Evolutionary conservation across 1,139 yeast genomes (phyloP).

Genomic region (Sugiyamaella castrensis): DNA sequence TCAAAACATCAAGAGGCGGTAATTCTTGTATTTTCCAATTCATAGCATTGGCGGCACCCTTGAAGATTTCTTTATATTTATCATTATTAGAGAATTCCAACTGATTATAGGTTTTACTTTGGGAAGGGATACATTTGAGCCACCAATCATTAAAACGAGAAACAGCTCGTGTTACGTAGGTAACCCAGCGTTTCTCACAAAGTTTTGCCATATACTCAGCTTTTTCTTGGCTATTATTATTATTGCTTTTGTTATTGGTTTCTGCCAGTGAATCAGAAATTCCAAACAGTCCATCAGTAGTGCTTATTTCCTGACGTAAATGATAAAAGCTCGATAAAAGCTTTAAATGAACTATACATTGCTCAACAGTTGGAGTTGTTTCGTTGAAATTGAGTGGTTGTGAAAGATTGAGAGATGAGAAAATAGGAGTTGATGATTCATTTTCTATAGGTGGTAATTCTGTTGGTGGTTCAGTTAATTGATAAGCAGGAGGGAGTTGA

Average conservation of each 20-base stretch:
- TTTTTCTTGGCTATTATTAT: not conserved
- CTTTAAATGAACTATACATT: slow-evolving; percentile 37
- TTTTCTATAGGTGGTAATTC: too few species aligned
- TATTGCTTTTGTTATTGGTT: not conserved
- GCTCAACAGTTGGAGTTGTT: slow-evolving; percentile 2
- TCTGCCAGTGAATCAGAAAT: slow-evolving; percentile 10
- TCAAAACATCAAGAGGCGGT: slow-evolving; percentile 42
- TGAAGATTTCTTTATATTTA: not conserved
- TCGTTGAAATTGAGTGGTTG: too few species aligned
- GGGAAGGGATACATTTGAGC: slow-evolving; percentile 10
- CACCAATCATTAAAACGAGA: slow-evolving; percentile 38
- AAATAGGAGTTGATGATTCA: too few species aligned
- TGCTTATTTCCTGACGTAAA: slow-evolving; percentile 29
- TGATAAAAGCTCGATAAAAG: slow-evolving; percentile 36
- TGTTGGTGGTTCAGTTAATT: too few species aligned
- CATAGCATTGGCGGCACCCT: not conserved
- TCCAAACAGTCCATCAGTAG: slow-evolving; percentile 22
- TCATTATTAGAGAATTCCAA: not conserved
- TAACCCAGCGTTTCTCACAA: slow-evolving; percentile 36
- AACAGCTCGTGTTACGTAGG: slow-evolving; percentile 37
- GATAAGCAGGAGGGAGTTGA: too few species aligned
- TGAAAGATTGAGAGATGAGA: too few species aligned
- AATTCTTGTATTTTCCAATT: slow-evolving; percentile 18
- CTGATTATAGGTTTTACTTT: slow-evolving; percentile 7
- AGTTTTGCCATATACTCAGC: slow-evolving; percentile 9